Percentiles rank a stretch among this genome's conserved stretches.
Conservation (phyloP, 2,329 filamentous ascomycete species). For the Fusarium dimerum region DNA sequence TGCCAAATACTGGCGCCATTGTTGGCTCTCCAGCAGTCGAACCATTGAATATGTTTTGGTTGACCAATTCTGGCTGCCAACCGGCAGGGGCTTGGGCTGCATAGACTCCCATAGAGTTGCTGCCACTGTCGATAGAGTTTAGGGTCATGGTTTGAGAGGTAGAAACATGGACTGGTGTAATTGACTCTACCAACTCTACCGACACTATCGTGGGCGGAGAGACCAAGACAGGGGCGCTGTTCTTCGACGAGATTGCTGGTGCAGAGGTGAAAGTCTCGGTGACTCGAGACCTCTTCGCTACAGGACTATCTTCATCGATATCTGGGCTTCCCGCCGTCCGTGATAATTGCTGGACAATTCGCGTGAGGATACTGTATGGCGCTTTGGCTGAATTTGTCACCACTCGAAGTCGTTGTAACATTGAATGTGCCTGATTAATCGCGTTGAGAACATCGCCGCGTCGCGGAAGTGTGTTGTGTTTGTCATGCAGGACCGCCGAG, state of each 20-base stretch:
- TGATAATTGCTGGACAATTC: slow-evolving; percentile 31
- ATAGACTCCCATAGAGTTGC: not conserved
- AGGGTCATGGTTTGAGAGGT: not conserved
- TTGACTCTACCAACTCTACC: not conserved
- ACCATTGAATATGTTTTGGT: not conserved
- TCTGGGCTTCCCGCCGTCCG: slow-evolving; percentile 23
- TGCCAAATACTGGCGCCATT: slow-evolving; percentile 24
- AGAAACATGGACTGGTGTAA: not conserved
- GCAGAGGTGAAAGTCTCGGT: slow-evolving; percentile 1
- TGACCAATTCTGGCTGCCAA: slow-evolving; percentile 15
- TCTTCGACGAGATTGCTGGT: slow-evolving; percentile 5
- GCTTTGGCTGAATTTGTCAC: slow-evolving; percentile 35
- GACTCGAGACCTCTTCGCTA: slow-evolving; percentile 8
- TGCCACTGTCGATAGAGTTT: not conserved
- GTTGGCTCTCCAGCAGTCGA: slow-evolving; percentile 5
- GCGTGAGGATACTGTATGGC: slow-evolving; percentile 34
- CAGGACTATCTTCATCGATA: slow-evolving; percentile 4
- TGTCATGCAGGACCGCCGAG: slow-evolving; percentile 53
- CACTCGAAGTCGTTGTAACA: slow-evolving; percentile 34
- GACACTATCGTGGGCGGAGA: slow-evolving; percentile 10
- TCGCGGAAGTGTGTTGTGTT: slow-evolving; percentile 40
- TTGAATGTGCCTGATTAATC: slow-evolving; percentile 38
- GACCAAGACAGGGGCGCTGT: slow-evolving; percentile 1
- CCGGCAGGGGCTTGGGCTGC: not conserved
- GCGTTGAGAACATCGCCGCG: slow-evolving; percentile 42